Evolutionary conservation across 305 asterid genomes (phyloP).

Genomic region (Striga hermonthica): DNA sequence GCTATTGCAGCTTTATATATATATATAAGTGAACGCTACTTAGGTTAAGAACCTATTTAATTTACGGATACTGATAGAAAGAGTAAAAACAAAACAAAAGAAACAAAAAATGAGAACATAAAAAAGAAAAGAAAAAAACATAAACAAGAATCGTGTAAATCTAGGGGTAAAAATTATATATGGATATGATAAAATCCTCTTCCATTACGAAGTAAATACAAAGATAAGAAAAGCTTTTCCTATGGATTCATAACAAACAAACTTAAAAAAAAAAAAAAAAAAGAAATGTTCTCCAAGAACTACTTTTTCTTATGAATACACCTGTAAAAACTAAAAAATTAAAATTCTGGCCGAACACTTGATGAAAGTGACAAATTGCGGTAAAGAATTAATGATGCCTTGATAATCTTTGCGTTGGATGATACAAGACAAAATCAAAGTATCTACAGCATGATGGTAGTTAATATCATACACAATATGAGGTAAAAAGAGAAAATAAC

Average conservation of each 20-base stretch:
- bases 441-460: conserved; percentile 1
- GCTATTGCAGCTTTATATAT: too few species aligned
- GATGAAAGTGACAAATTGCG: background rate
- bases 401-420: background rate
- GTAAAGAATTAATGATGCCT: background rate
- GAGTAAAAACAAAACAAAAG: too few species aligned
- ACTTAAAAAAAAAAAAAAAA: background rate
- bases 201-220: too few species aligned
- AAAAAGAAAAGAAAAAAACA: too few species aligned
- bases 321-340: background rate
- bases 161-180: conserved; percentile 7
- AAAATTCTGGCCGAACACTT: background rate
- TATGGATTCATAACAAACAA: background rate
- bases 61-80: too few species aligned
- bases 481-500: background rate
- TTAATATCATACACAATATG: background rate
- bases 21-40: too few species aligned
- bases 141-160: background rate
- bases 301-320: background rate
- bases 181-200: background rate
- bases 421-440: conserved; percentile 11
- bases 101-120: too few species aligned
- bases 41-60: too few species aligned
- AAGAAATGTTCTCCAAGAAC: background rate
- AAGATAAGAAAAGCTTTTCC: background rate